Evolutionary conservation across 1,284 basidiomycete genomes (phyloP).

Genomic region (Cystodermella granulosa): DNA sequence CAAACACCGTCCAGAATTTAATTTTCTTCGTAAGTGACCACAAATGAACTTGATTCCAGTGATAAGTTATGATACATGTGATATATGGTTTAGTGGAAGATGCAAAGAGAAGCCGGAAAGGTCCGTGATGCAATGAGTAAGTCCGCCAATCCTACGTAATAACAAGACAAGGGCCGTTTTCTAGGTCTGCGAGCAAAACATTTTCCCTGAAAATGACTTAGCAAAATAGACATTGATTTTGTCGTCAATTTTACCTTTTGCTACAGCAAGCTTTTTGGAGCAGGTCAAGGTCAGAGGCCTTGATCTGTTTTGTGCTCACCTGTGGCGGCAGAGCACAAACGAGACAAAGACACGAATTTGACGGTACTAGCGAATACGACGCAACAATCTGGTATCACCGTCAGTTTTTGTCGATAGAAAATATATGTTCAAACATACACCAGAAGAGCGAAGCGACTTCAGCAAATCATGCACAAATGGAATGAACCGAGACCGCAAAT

Average conservation of each 20-base stretch:
- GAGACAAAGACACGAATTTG: slow-evolving; percentile 54
- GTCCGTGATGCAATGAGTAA: no score
- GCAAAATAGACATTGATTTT: not conserved
- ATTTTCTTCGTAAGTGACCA: no score
- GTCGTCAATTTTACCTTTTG: not conserved
- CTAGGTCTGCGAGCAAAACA: slow-evolving; percentile 49
- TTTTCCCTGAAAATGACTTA: slow-evolving; percentile 39
- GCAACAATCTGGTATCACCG: slow-evolving; percentile 51
- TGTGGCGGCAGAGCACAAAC: slow-evolving; percentile 49
- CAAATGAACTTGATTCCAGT: no score
- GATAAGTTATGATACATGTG: no score
- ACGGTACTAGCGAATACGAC: slow-evolving; percentile 59
- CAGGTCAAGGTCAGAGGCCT: slow-evolving; percentile 2
- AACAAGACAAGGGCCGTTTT: slow-evolving; percentile 53
- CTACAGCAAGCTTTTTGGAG: not conserved
- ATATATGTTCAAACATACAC: slow-evolving; percentile 42
- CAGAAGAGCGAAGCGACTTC: slow-evolving; percentile 54
- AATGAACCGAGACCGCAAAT: slow-evolving; percentile 59
- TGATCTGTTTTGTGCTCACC: slow-evolving; percentile 2
- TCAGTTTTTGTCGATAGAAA: slow-evolving; percentile 6
- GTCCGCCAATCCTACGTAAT: no score
- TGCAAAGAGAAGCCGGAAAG: no score
- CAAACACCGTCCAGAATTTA: no score
- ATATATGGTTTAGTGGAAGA: no score
- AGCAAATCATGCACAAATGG: slow-evolving; percentile 61